Base-by-base conservation (phyloP, 2,329 filamentous ascomycete genomes). In the Tolypocladium pustulatum region DNA sequence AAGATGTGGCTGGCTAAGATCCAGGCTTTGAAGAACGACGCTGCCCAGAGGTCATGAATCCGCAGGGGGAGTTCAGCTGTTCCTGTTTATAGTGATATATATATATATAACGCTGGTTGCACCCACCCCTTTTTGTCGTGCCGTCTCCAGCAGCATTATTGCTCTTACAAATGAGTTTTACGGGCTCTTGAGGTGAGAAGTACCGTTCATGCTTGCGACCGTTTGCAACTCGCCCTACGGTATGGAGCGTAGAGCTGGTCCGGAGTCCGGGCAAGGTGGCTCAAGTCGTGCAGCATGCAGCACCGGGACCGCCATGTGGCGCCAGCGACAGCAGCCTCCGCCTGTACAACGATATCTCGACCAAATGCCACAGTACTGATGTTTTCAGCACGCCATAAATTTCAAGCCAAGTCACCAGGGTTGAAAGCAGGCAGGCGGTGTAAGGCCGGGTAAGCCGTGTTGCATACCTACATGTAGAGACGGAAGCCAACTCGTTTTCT, bases 1-100 rank as follows among this genome's bases (percentile, higher is more conserved):
- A 65, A 68, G 41, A 67, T 65, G 27, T 70, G 81, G 65, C 66
- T 73, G 22, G 67, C 66, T 27, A 68, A 69, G 59, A 69, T 76
- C 30, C 64, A 63, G 49, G 60, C 58, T 12, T 51, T 57, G 27
- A 58, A 54, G n/a, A 41, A 57, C 34, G 57, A 53, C 25, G 7
- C 27, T 6, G 49, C 27, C 27, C 34, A 52, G n/a, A 41, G 15
- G 20, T 22, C 40, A 10, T 43, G 5, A 17, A 43, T 43, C 37
- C 15, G 10, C 22, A 17, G 5, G 9, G n/a, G 10, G 5, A 4
- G 9, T 25, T 5, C 9, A 3, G 5, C 3, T 32, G 30, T 34
- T 32, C 17, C 17, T 52, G 27, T 27, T 17, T 1, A n/a, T 30
- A 51, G 17, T 52, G 49, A 34, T 20, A n/a, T 10, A 8, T 37